Base-by-base conservation (phyloP, 2,329 filamentous ascomycete genomes). In the Hypoxylon sp. region DNA sequence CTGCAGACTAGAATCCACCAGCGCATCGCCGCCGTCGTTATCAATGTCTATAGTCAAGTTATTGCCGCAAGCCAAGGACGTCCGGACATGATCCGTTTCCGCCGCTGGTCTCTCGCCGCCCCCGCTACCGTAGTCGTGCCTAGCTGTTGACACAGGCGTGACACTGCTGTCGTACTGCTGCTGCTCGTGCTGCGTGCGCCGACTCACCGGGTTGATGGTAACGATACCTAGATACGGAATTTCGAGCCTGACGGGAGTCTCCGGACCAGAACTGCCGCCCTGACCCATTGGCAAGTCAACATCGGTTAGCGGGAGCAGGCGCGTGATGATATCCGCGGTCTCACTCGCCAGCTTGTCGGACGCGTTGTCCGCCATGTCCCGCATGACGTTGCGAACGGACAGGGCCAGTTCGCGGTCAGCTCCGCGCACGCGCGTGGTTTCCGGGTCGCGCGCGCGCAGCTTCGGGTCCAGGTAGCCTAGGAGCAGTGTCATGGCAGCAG, bases 401-500 rank as follows among this genome's bases (percentile, higher is more conserved):
- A 79, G 71, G 1, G 80, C 74, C 6, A 83, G 59, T 2, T 67
- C 68, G 4, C 76, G 73, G 52, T 84, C 82, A 1, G 73, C 73
- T 0, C 70, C 70, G 52, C 76, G 74, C 37, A 70, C 71, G 11
- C 57, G 28, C 6, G 59, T 57, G 17, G 69, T 69, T 47, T 41
- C 26, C 19, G 52, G 32, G 32, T 34, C 48, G n/a, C 65, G 64
- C 13, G 59, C 50, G 43, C 73, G 71, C 20, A 66, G 64, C 67
- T 64, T 71, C 19, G 62, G 77, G 11, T 80, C 79, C 1, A 86
- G 77, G 64, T 87, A 82, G 0, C 81, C 81, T 0, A 86, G 74
- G 24, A 85, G 77, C 2, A 87, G 74, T 0, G 83, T 81, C 75
- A 83, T 82, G 34, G 80, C 79, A 0, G 83, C 83, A 1, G 85